Percentiles rank a stretch among this genome's conserved stretches.
Conservation (phyloP, 2,329 filamentous ascomycete species). For the Ceratocystis lukuohia region DNA sequence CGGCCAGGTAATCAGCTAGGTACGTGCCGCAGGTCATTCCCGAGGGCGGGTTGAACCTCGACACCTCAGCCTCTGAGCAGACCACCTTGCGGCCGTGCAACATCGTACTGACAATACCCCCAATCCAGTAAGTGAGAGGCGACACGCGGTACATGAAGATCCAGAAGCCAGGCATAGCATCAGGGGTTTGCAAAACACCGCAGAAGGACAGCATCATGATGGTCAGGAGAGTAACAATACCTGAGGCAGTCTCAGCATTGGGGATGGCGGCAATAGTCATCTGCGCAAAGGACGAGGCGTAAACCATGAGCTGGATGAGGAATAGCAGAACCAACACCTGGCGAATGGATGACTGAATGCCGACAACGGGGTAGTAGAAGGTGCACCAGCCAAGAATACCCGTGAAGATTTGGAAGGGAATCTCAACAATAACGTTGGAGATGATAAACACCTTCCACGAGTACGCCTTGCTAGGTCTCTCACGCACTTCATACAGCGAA, state of each 20-base stretch:
- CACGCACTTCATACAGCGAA: constrained; percentile 62
- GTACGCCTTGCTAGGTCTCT: constrained; percentile 61
- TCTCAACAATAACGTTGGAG: constrained; percentile 57
- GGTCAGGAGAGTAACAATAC: constrained; percentile 46
- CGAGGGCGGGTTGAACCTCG: constrained; percentile 49
- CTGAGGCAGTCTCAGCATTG: constrained; percentile 53
- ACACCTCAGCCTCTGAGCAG: constrained; percentile 44
- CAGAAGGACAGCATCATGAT: constrained; percentile 48
- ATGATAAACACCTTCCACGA: constrained; percentile 63
- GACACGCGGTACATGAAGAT: constrained; percentile 61
- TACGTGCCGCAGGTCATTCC: constrained; percentile 52
- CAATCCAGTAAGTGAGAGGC: constrained; percentile 56
- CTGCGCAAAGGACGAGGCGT: constrained; percentile 57
- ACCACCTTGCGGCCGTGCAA: constrained; percentile 40
- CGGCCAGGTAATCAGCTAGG: constrained; percentile 40
- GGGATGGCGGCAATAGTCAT: constrained; percentile 60
- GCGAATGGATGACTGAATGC: constrained; percentile 37
- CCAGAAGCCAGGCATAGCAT: constrained; percentile 56
- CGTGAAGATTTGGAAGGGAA: constrained; percentile 55
- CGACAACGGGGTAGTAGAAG: constrained; percentile 55
- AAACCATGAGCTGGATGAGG: constrained; percentile 54
- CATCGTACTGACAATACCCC: constrained; percentile 53
- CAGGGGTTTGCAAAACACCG: constrained; percentile 47
- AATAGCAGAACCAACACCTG: constrained; percentile 54
- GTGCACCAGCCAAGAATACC: constrained; percentile 49